Conservation (phyloP, 2,329 filamentous ascomycete species). For the Colletotrichum shisoi region DNA sequence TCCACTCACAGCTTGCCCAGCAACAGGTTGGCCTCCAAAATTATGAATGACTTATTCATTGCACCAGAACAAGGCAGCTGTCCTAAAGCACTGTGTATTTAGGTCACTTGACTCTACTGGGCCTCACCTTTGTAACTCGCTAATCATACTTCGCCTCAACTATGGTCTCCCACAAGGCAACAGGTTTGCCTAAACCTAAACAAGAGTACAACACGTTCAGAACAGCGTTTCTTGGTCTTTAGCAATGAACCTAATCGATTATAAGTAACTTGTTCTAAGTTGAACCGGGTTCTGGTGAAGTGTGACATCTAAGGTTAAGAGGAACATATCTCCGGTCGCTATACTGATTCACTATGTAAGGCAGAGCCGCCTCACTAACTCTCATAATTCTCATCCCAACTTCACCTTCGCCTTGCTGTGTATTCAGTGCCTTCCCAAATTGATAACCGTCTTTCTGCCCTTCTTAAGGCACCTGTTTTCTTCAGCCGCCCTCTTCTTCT, state of each 20-base stretch:
- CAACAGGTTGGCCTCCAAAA: too few species aligned
- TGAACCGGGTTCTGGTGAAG: neutral
- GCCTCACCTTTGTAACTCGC: neutral
- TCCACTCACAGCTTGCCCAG: too few species aligned
- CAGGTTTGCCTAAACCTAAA: too few species aligned
- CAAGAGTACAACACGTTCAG: neutral
- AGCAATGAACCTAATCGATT: too few species aligned
- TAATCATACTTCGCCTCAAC: neutral
- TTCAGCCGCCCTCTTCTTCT: neutral
- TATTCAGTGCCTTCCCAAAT: neutral
- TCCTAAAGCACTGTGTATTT: too few species aligned
- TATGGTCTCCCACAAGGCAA: neutral
- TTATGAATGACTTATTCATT: too few species aligned
- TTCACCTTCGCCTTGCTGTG: neutral
- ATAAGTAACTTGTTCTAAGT: neutral
- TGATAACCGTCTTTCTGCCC: neutral
- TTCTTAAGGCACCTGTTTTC: too few species aligned
- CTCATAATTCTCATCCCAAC: neutral
- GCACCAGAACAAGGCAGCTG: too few species aligned
- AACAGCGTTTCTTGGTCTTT: neutral
- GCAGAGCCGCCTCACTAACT: too few species aligned
- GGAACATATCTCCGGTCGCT: neutral
- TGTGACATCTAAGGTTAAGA: neutral
- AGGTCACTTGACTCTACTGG: too few species aligned
- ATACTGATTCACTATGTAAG: neutral